Evolutionary conservation across 805 yeast genomes (phyloP), one percentile per base, ranked within the genome.

Genomic region (Candida michaelii): DNA sequence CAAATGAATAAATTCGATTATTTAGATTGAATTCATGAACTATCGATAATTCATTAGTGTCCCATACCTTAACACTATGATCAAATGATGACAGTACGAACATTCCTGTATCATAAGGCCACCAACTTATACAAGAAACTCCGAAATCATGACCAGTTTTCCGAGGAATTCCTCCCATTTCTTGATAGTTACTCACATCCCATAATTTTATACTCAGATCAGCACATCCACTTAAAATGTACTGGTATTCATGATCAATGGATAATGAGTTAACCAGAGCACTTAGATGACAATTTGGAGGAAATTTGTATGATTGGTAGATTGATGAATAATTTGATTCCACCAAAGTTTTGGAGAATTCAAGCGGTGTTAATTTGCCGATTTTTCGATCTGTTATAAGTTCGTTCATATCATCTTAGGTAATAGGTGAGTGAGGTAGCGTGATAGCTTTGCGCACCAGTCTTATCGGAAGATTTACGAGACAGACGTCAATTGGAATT

Each of bases 21-120:
- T 72, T 81, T 45, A 89, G 42, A 30, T 79, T 76, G 50, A 88
- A 85, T 3, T 77, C 61, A 52, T 85, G 87, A 0, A 80, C 95
- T 14, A 79, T 77, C n/a, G 71, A 69, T 49, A 89, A 63, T 13
- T 74, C 65, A 42, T 74, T 74, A 0, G 96, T 75, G 56, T 89
- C 96, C 95, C 95, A 90, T 1, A 89, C 71, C 48, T 82, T 85
- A 16, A 89, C 76, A 0, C 80, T 76, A 44, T 77, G 79, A 60
- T 90, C 97, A 59, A 81, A 88, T 0, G 96, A 87, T 1, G 89
- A 80, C 2, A 89, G 76, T 14, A 89, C 72, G 65, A 89, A 89
- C 82, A 90, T 73, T 1, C 96, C 97, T 25, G 82, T 79, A 60
- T 90, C 97, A 34, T 68, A 66, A 0, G 93, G 89, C 91, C 96